Evolutionary conservation across 2,329 filamentous ascomycete genomes (phyloP), one percentile per base, ranked within the genome.

Genomic region (Fusarium proliferatum): DNA sequence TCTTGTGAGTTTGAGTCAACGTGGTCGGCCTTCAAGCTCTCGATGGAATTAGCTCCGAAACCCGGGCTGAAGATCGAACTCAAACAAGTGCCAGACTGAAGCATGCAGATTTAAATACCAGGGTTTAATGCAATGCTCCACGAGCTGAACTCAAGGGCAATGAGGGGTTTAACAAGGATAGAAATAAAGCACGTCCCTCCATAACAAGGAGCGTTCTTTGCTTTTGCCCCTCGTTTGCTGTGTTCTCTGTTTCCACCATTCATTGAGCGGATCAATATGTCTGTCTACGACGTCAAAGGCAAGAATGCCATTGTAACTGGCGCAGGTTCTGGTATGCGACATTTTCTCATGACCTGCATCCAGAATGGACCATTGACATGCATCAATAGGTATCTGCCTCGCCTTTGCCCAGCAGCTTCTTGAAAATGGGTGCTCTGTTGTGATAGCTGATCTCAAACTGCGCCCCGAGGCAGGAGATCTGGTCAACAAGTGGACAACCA

Each of bases 231-330:
- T 53, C 23, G 4, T 3, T 12, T 34, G 2, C 33, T 33, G 12
- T 33, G 16, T 34, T 36, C 2, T 2, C 17, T 10, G 16, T 34
- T 53, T 34, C 2, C 21, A 17, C 9, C 3, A 12, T 6, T 0
- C 2, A 34, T 23, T 21, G 3, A 28, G 3, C 9, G 28, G 10
- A n/a, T 53, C 23, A 7, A 15, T 5, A 72, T 71, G 69, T 52
- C 69, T 30, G 28, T 12, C 4, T 72, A 67, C 30, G 34, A 64
- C 6, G 39, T 61, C 17, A 64, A 64, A 45, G 56, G 56, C n/a
- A 72, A 64, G 57, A 57, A 53, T 30, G 67, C 67, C 19, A 43
- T 72, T 17, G 60, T 72, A 1, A 72, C 69, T 42, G 70, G 70
- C 30, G 70, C 61, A 7, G 64, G 70, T 6, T 72, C 64, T 26